Evolutionary conservation across 2,329 filamentous ascomycete genomes (phyloP).

Genomic region (Beauveria sp.): DNA sequence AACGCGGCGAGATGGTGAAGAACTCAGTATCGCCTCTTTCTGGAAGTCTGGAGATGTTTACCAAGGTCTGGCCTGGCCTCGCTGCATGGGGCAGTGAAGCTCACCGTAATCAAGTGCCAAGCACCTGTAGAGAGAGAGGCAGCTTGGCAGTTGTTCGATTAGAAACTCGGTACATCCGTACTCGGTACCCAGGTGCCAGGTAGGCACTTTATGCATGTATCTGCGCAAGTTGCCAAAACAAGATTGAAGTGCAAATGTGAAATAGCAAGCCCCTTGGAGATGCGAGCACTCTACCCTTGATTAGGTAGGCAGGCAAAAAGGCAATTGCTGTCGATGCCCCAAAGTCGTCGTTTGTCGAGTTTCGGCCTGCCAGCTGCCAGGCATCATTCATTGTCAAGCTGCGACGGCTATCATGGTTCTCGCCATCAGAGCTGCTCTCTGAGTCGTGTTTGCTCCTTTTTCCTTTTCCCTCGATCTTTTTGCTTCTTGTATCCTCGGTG

Average conservation of each 20-base stretch:
- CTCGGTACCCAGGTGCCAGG: too few relatives aligned
- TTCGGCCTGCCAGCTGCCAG: constrained; percentile 4
- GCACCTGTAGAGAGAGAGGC: too few relatives aligned
- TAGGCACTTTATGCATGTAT: too few relatives aligned
- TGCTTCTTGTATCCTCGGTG: neutral
- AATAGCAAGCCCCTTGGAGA: too few relatives aligned
- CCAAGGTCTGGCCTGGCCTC: too few relatives aligned
- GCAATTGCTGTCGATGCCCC: neutral
- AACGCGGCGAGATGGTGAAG: neutral
- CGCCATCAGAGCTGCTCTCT: neutral
- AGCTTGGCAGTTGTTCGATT: too few relatives aligned
- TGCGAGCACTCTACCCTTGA: neutral
- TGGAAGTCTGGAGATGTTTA: neutral
- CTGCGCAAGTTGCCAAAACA: too few relatives aligned
- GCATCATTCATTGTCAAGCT: neutral
- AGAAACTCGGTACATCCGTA: too few relatives aligned
- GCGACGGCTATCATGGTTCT: neutral
- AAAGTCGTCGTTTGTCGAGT: neutral
- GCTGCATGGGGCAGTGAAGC: neutral
- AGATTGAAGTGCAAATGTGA: too few relatives aligned
- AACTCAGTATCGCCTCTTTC: too few relatives aligned
- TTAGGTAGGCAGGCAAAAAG: neutral
- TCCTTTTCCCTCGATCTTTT: neutral
- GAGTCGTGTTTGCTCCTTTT: neutral
- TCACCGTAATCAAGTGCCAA: neutral